phyloP scores from a whole-genome alignment of 2,329 filamentous ascomycete genomes.

The Tolypocladium cylindrosporum region DNA sequence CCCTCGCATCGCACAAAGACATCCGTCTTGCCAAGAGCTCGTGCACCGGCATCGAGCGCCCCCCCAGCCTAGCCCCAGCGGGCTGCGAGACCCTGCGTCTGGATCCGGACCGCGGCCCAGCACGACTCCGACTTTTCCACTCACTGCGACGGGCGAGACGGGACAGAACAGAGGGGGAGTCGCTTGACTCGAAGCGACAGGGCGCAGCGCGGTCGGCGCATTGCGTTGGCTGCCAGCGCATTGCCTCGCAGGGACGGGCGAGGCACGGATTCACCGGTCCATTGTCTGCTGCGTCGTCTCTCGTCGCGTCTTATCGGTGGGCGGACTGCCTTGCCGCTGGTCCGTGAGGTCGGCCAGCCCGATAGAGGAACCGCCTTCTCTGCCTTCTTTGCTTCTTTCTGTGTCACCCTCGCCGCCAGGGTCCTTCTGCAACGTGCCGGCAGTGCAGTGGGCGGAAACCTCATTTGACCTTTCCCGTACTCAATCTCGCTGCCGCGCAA shows the following conservation, averaged over 20 bases:
- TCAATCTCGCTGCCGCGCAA: too few relatives aligned
- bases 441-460: too few relatives aligned
- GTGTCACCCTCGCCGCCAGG: background rate
- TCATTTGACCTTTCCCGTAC: too few relatives aligned
- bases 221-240: background rate
- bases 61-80: background rate
- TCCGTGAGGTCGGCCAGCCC: too few relatives aligned
- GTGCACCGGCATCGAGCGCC: background rate
- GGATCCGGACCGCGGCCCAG: background rate
- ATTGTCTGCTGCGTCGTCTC: background rate
- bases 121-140: background rate
- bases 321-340: background rate
- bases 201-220: too few relatives aligned
- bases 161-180: background rate
- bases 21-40: background rate
- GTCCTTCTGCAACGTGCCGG: background rate
- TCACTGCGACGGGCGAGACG: background rate
- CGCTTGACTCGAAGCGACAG: background rate
- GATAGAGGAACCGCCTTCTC: background rate
- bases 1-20: background rate
- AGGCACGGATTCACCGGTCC: background rate
- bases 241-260: background rate
- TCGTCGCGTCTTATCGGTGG: background rate
- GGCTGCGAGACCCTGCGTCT: background rate
- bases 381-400: background rate